phyloP scores from a whole-genome alignment of 139 green algal genomes.

The Tetraselmis chui region DNA sequence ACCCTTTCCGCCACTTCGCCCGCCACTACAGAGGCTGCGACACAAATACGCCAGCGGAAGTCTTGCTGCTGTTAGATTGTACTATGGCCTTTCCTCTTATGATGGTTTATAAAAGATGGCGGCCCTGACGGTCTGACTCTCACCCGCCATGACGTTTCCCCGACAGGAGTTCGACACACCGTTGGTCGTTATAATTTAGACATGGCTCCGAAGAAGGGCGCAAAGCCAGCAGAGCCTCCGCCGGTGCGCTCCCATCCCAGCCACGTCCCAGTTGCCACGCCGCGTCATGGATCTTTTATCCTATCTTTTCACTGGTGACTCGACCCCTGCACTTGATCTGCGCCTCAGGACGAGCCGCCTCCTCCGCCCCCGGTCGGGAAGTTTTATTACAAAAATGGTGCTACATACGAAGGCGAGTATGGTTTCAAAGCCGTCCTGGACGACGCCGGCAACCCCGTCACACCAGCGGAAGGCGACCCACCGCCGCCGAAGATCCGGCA shows the following conservation, averaged over 20 bases:
- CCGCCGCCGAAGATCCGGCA: not conserved
- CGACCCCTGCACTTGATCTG: not conserved
- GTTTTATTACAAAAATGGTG: constrained; percentile 30
- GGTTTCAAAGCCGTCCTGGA: not conserved
- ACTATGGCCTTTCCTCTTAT: too few species aligned
- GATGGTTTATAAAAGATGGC: too few species aligned
- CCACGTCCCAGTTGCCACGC: not conserved
- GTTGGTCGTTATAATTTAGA: too few species aligned
- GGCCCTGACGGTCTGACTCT: too few species aligned
- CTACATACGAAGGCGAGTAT: constrained; percentile 30
- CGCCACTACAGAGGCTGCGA: too few species aligned
- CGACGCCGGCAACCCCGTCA: constrained; percentile 8
- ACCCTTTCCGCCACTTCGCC: too few species aligned
- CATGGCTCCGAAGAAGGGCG: not conserved
- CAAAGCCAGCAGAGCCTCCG: not conserved
- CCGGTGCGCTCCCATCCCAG: not conserved
- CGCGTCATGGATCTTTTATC: not conserved
- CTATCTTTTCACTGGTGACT: not conserved
- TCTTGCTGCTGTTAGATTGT: too few species aligned
- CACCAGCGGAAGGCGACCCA: constrained; percentile 2
- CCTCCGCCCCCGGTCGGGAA: constrained; percentile 7
- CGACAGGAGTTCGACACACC: too few species aligned
- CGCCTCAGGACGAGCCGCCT: not conserved
- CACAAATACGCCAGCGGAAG: too few species aligned
- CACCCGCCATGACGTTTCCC: too few species aligned